These are phyloP conservation scores for Alternaria longipes DNA, from an alignment of 2,329 filamentous ascomycete genomes.

Conservation along the genomic window DNA sequence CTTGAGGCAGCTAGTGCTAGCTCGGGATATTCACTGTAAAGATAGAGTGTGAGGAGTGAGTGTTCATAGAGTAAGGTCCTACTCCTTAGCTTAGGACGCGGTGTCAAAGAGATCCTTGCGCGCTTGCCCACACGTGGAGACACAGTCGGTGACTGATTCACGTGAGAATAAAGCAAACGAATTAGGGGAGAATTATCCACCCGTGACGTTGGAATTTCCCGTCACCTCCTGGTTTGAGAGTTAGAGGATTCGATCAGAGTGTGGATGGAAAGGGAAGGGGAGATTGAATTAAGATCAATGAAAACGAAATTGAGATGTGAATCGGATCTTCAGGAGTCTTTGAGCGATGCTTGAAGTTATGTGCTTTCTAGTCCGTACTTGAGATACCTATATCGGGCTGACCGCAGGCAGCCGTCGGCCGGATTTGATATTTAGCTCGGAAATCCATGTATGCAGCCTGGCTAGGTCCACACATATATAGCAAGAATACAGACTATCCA, in stretches of 20 bases:
- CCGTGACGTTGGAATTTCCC: background rate
- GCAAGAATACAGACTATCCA: background rate
- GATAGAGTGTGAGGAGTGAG: background rate
- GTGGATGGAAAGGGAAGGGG: background rate
- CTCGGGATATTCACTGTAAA: background rate
- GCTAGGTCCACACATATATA: background rate
- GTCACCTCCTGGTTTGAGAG: background rate
- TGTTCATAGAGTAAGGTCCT: background rate
- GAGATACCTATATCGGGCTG: background rate
- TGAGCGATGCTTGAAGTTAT: background rate
- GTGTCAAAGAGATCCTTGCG: background rate
- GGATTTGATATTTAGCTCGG: background rate
- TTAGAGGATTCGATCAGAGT: background rate
- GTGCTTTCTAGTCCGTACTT: background rate
- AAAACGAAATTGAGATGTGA: background rate
- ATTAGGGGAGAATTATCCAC: background rate
- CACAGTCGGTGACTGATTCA: background rate
- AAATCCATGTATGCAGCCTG: background rate
- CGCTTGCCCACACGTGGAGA: background rate
- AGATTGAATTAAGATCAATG: background rate
- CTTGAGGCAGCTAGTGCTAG: background rate
- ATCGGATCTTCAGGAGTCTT: background rate
- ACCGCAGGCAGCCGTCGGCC: slow-evolving; percentile 8
- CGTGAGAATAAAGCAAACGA: background rate
- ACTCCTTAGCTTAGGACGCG: background rate